Evolutionary conservation across 2,329 filamentous ascomycete species (phyloP).

Genomic region (Akanthomyces dipterigenus): DNA sequence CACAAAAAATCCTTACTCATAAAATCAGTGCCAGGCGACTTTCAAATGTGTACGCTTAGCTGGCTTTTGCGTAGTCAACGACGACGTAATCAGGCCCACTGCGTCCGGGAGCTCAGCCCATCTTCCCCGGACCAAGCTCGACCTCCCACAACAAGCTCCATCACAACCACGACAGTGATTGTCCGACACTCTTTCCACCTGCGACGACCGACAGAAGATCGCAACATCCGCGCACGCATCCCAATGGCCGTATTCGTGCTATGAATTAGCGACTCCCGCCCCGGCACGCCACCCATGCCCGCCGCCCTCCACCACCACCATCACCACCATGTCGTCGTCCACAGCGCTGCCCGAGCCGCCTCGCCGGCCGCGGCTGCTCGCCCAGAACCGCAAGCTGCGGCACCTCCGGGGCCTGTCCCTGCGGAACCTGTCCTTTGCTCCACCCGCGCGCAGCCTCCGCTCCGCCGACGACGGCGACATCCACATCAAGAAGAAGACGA

Average conservation of each 20-base stretch:
- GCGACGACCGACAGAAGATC: not conserved
- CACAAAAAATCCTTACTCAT: not conserved
- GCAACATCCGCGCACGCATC: not conserved
- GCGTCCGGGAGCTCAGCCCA: not conserved
- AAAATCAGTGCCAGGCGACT: no score
- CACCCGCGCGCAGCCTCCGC: constrained; percentile 40
- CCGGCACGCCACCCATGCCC: not conserved
- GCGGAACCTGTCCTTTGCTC: constrained; percentile 71
- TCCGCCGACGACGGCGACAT: constrained; percentile 76
- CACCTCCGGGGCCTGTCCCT: constrained; percentile 83
- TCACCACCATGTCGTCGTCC: constrained; percentile 21
- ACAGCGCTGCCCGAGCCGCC: constrained; percentile 25
- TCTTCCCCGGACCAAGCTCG: not conserved
- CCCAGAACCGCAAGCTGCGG: constrained; percentile 79
- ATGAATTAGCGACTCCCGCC: not conserved
- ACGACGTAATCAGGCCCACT: constrained; percentile 11
- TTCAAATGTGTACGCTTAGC: not conserved
- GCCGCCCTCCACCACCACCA: not conserved
- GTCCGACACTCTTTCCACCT: not conserved
- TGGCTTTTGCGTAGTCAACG: not conserved
- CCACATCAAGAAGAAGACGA: constrained; percentile 43
- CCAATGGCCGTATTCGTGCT: constrained; percentile 7
- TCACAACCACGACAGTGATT: not conserved
- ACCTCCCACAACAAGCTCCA: not conserved
- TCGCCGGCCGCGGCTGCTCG: constrained; percentile 45